Conservation (phyloP, 768 basidiomycete genomes). For the Termitomyces eurrhizus region DNA sequence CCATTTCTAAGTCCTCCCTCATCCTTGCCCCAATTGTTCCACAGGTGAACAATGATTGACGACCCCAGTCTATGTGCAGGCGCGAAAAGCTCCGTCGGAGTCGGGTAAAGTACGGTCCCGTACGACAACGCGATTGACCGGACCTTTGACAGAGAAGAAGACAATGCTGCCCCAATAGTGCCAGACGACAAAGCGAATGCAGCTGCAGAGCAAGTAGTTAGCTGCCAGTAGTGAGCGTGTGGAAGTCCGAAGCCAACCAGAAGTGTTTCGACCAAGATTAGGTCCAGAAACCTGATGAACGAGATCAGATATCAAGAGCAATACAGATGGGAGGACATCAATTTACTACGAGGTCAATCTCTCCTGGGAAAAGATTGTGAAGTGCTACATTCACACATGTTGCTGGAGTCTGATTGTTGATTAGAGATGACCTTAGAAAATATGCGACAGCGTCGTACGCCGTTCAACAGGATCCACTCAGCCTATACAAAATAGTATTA, state of each 20-base stretch:
- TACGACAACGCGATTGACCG: constrained; percentile 89
- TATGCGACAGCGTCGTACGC: constrained; percentile 40
- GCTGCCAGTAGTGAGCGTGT: constrained; percentile 4
- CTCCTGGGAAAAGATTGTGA: constrained; percentile 80
- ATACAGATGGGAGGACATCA: constrained; percentile 6
- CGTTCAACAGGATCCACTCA: constrained; percentile 91
- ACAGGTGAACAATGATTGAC: constrained; percentile 69
- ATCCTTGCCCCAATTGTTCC: constrained; percentile 83
- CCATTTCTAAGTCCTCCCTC: constrained; percentile 49
- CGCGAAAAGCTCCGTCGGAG: constrained; percentile 51
- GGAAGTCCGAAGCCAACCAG: constrained; percentile 41
- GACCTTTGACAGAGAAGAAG: constrained; percentile 62
- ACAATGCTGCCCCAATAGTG: constrained; percentile 88
- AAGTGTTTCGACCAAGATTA: constrained; percentile 82
- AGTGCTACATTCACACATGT: constrained; percentile 89
- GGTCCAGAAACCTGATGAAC: constrained; percentile 71
- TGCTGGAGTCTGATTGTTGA: constrained; percentile 68
- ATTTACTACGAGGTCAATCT: constrained; percentile 87
- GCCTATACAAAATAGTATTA: constrained; percentile 28
- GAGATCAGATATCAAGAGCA: background rate
- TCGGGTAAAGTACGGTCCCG: constrained; percentile 71
- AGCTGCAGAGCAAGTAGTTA: constrained; percentile 35
- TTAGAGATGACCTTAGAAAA: constrained; percentile 5
- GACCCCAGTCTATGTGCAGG: constrained; percentile 72
- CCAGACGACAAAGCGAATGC: constrained; percentile 90